A percentile compares a stretch with the other conserved stretches of the same genome.
Conservation (phyloP, 331 rosid genomes). For the Quercus phellos region DNA sequence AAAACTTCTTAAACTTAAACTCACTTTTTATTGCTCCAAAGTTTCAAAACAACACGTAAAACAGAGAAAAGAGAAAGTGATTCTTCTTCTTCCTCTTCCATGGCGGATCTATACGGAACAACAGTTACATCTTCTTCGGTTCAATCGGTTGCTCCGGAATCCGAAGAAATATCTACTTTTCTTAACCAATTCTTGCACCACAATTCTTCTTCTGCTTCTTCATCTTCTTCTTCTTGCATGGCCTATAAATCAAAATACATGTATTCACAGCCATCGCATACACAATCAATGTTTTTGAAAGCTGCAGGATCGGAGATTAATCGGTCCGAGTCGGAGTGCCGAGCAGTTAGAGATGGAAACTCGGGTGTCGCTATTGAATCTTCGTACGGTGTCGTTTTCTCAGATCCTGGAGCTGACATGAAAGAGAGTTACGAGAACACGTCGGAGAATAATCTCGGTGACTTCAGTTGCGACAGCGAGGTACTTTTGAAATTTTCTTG, state of each 20-base stretch:
- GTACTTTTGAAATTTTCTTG: constrained; percentile 11
- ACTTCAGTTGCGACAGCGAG: constrained; percentile 49
- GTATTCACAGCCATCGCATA: constrained; percentile 20
- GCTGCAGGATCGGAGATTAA: not conserved
- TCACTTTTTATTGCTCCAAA: not conserved
- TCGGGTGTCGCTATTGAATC: constrained; percentile 23
- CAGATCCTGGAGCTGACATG: constrained; percentile 35
- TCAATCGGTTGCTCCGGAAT: constrained; percentile 22
- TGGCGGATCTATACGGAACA: constrained; percentile 50
- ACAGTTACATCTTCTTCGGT: constrained; percentile 29
- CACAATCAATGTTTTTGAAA: not conserved
- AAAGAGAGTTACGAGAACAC: constrained; percentile 31
- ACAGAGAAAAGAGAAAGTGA: not conserved
- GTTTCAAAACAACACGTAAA: not conserved
- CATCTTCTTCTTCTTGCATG: constrained; percentile 33
- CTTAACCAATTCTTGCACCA: constrained; percentile 49
- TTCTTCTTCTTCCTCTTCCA: not conserved
- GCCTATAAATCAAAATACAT: constrained; percentile 22
- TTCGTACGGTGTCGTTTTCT: constrained; percentile 29
- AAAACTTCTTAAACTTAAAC: not conserved
- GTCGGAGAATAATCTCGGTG: constrained; percentile 42
- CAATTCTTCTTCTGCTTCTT: not conserved
- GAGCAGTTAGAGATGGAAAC: constrained; percentile 12
- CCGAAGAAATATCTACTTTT: constrained; percentile 59
- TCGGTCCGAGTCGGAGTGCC: constrained; percentile 21